Base-by-base conservation (phyloP, 352 stramenopile species). In the Phytophthora ohioensis region DNA sequence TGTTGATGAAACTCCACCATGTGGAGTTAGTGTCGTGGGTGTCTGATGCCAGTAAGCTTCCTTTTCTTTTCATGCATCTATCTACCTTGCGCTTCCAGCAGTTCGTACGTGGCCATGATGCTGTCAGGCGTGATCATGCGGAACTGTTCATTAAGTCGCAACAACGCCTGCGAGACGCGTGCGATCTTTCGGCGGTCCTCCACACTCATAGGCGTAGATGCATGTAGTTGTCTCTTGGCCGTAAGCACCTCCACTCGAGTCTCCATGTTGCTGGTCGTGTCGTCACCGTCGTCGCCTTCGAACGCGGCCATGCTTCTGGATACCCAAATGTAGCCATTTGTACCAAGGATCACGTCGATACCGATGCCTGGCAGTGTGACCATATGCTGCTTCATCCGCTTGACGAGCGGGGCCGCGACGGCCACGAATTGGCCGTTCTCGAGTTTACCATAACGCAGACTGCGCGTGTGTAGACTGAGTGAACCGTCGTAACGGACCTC, bases 321-420 rank as follows among this genome's bases (percentile, higher is more conserved):
- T 67, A 99, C 95, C 96, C 97, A 99, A 67, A 99, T 91, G 63
- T 93, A 93, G 5, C 97, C 97, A 76, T 99, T 99, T 38, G 90
- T 96, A 47, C 97, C 97, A 15, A 98, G 82, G 38, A 99, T 95
- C 43, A 98, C 81, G 66, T 98, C 93, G 15, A 98, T 82, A 12
- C 87, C 86, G 64, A 92, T 81, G 13, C 47, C 70, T 21, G 84
- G 74, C 52, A 98, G 78, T 35, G 88, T 91, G 6, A 98, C 77
- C 79, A 98, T 97, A 85, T 99, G 97, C 78, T 98, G 94, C 74
- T 98, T 98, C 63, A 98, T 91, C 54, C 95, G 75, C 62, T 97
- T 95, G 52, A 99, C 91, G 56, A 99, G 83, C 38, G 83, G 82
- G 3, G 95, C 84, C 59, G 90, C 89, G 3, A 99, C 94, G 6